Percentiles rank a stretch among this genome's conserved stretches.
These are phyloP conservation scores for Brasenia schreberi DNA, from an alignment of 164 flowering plant genomes.

Conservation along the genomic window DNA sequence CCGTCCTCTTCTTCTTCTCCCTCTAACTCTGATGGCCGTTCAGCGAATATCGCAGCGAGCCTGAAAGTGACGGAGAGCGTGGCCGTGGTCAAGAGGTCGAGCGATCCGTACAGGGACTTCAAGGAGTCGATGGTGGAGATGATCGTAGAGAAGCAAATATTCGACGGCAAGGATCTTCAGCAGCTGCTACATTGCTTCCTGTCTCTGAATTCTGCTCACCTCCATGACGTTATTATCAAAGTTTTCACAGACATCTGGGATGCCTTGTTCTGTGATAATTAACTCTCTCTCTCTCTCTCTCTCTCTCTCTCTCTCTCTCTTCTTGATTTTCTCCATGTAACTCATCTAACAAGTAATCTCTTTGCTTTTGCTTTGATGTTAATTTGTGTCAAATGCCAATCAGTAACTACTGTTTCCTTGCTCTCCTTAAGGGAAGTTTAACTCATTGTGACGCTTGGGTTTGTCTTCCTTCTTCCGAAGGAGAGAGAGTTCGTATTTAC, in stretches of 20 bases:
- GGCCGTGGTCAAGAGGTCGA: conserved; percentile 73
- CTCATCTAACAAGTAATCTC: no score
- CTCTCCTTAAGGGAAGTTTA: no score
- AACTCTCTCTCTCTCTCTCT: no score
- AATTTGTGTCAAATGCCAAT: no score
- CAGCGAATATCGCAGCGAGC: not conserved
- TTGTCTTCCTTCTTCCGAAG: no score
- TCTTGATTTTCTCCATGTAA: no score
- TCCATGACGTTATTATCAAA: conserved; percentile 43
- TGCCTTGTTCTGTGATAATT: conserved; percentile 23
- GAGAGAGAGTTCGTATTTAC: no score
- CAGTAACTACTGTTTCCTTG: no score
- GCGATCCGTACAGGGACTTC: conserved; percentile 71
- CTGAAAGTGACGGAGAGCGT: conserved; percentile 58
- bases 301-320: no score
- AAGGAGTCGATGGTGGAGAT: conserved; percentile 79
- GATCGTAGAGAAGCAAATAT: conserved; percentile 74
- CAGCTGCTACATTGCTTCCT: conserved; percentile 61
- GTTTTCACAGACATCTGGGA: conserved; percentile 73
- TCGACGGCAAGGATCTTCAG: conserved; percentile 46
- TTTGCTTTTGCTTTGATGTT: no score
- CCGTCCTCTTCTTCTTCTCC: not conserved
- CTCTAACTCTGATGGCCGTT: no score
- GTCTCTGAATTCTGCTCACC: conserved; percentile 40
- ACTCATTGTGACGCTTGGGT: no score